Base-by-base conservation (phyloP, 805 yeast genomes). In the Yamadazyma akitaensis region DNA sequence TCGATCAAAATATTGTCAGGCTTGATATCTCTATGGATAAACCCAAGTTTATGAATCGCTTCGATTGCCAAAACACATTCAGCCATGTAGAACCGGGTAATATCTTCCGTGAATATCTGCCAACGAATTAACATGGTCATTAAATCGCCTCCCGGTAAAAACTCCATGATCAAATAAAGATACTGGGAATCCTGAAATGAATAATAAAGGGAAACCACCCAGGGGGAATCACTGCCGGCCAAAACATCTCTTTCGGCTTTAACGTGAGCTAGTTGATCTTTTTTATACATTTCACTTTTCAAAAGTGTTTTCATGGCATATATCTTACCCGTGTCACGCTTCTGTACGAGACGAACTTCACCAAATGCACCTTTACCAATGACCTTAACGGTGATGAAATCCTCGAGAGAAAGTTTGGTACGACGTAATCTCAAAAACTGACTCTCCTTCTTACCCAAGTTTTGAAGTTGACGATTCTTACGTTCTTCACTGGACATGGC, bases 311-410 rank as follows among this genome's bases (percentile, higher is more conserved):
- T 90, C 99, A 88, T 94, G 41, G 96, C 96, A 70, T 83, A 90
- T 31, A 87, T 91, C 67, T 87, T 85, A 44, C 96, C 96, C 0
- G 94, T 85, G 65, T 94, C 99, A 44, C 73, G 76, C 72, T 91
- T 92, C 61, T 94, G 97, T 12, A 94, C 98, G 44, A 94, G 73
- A 51, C 97, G 79, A 31, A 94, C 99, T 61, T 90, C 97, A 51
- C 99, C 99, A 70, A 94, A 94, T 0, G 99, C 97, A 53, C 99
- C 99, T 64, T 94, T 94, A 42, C 99, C 99, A 80, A 76, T 80
- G 31, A 86, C 96, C 66, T 89, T 89, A 45, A 90, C 95, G 1
- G 97, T 90, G 49, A 75, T 79, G 67, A 90, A 88, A 67, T 90
- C 97, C 35, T 85, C 94, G 37, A 89, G 71, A 1, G 89, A 78